Conservation (phyloP, 345 rosid species). For the Punica granatum region DNA sequence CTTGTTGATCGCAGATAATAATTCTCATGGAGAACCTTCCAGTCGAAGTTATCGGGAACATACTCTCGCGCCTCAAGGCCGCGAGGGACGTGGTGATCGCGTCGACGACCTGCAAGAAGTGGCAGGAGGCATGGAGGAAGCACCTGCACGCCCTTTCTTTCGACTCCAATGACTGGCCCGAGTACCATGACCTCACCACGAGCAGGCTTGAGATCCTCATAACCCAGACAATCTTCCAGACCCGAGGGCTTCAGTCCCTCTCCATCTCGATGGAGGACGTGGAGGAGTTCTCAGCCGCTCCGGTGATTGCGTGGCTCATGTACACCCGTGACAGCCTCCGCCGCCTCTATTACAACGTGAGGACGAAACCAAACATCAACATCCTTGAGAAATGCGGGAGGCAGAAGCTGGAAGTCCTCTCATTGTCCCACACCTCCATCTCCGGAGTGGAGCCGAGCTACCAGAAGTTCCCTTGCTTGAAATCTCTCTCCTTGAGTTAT, state of each 20-base stretch:
- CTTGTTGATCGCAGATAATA: background rate
- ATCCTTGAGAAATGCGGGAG: conserved; percentile 79
- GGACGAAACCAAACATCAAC: conserved; percentile 61
- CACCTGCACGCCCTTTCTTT: conserved; percentile 76
- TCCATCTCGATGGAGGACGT: conserved; percentile 72
- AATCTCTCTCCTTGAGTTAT: conserved; percentile 61
- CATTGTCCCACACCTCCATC: conserved; percentile 54
- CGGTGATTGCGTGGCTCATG: conserved; percentile 92
- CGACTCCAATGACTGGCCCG: conserved; percentile 54
- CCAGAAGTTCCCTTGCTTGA: conserved; percentile 82
- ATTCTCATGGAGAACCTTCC: conserved; percentile 67
- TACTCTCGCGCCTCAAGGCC: conserved; percentile 66
- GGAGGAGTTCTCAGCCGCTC: conserved; percentile 63
- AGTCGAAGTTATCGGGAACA: conserved; percentile 82
- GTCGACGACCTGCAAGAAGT: conserved; percentile 69
- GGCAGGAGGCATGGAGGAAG: conserved; percentile 67
- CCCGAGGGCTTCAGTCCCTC: conserved; percentile 71
- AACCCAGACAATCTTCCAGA: conserved; percentile 85
- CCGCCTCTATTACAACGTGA: conserved; percentile 53
- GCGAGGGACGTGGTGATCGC: conserved; percentile 84
- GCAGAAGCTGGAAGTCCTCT: conserved; percentile 64
- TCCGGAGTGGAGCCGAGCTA: conserved; percentile 71
- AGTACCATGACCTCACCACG: conserved; percentile 45
- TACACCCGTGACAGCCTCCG: conserved; percentile 71
- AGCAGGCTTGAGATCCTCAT: conserved; percentile 64